A percentile compares a stretch with the other conserved stretches of the same genome.
Conservation (phyloP, 495 filamentous ascomycete genomes). For the Talaromyces wortmannii region DNA sequence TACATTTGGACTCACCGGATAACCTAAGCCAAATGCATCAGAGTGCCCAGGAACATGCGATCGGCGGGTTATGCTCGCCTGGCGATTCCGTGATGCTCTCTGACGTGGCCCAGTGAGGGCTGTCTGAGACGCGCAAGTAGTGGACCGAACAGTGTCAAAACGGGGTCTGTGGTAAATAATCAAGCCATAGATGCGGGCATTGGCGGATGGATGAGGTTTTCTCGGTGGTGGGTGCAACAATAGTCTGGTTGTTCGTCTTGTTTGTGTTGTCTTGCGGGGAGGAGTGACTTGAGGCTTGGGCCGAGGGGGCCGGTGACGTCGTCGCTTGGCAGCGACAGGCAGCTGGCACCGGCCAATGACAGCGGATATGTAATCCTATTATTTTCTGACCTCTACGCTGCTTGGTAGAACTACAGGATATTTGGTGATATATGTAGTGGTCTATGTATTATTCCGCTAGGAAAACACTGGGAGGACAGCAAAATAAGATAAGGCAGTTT, state of each 20-base stretch:
- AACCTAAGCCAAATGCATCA: too few relatives aligned
- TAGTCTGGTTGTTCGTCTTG: background rate
- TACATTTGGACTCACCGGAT: too few relatives aligned
- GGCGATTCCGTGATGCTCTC: background rate
- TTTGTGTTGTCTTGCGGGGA: background rate
- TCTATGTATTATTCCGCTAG: too few relatives aligned
- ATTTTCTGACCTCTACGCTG: too few relatives aligned
- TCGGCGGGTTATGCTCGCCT: too few relatives aligned
- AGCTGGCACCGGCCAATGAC: background rate
- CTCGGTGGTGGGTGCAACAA: too few relatives aligned
- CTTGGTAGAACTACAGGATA: too few relatives aligned
- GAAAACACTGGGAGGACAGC: too few relatives aligned
- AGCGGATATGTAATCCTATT: background rate
- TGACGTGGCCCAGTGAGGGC: background rate
- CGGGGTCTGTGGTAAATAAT: background rate
- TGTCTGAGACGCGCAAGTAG: background rate
- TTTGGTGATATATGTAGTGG: too few relatives aligned
- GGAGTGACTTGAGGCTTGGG: background rate
- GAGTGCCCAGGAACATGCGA: too few relatives aligned
- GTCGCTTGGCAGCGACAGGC: background rate
- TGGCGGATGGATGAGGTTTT: too few relatives aligned
- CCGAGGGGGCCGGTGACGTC: background rate
- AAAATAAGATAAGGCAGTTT: too few relatives aligned
- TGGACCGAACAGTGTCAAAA: background rate
- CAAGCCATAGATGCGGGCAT: background rate